These are phyloP conservation scores for Xylaria hypoxylon DNA, from an alignment of 2,329 filamentous ascomycete genomes.

Conservation along the genomic window DNA sequence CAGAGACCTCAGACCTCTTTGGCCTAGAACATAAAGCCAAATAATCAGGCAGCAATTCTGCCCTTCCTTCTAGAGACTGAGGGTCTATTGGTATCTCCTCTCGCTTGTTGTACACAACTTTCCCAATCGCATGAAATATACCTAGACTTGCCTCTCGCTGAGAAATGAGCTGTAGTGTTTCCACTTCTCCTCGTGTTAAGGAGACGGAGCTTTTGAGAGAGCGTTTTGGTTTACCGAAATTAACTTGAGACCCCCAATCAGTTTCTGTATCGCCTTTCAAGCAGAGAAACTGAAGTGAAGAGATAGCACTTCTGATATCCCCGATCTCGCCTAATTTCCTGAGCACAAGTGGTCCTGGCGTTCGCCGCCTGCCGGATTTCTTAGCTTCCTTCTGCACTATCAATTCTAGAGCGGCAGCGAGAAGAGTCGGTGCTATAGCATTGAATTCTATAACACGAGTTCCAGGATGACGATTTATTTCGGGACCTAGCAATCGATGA, in stretches of 20 bases:
- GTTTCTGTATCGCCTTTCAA: conserved; percentile 80
- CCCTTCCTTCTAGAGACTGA: conserved; percentile 52
- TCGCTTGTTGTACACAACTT: conserved; percentile 96
- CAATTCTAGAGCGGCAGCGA: conserved; percentile 84
- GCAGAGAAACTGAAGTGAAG: conserved; percentile 91
- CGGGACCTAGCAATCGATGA: conserved; percentile 86
- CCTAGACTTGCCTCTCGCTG: conserved; percentile 90
- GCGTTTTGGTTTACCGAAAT: conserved; percentile 76
- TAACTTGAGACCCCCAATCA: conserved; percentile 80
- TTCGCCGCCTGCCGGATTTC: conserved; percentile 78
- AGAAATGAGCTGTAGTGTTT: conserved; percentile 83
- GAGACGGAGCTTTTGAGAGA: conserved; percentile 65
- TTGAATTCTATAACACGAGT: conserved; percentile 92
- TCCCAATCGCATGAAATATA: conserved; percentile 96
- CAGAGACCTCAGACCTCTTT: conserved; percentile 72
- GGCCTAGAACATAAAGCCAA: conserved; percentile 68
- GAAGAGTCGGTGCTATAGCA: conserved; percentile 84
- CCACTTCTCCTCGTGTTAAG: conserved; percentile 80
- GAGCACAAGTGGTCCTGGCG: conserved; percentile 82
- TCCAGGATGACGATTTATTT: conserved; percentile 84
- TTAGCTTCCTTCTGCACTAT: conserved; percentile 87
- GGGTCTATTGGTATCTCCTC: conserved; percentile 62
- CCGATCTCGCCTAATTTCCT: conserved; percentile 86
- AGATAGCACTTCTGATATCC: conserved; percentile 92
- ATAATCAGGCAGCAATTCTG: conserved; percentile 70